Base-by-base conservation (phyloP, 495 filamentous ascomycete species). In the Aspergillus diversus region DNA sequence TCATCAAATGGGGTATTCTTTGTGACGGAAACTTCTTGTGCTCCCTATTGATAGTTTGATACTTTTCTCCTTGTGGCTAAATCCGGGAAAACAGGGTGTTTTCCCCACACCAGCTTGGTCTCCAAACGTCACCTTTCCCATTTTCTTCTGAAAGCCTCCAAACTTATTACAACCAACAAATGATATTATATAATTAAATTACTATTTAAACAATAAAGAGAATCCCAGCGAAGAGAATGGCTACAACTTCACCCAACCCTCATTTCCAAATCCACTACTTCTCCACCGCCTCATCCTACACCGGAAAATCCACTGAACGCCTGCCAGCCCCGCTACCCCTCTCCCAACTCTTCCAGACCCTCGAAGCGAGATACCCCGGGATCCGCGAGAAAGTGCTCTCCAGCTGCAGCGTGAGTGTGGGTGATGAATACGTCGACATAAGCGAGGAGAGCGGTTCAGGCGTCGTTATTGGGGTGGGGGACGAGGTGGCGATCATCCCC, bases 401-500 rank as follows among this genome's bases (percentile, higher is more conserved):
- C 8, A 92, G 88, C 67, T 93, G 89, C 69, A 84, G 95, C 13
- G 80, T 97, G 33, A 97, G 96, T 33, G 71, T 98, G 39, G 96
- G 97, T 63, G 77, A 96, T 42, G 85, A 92, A 33, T 99, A 98
- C 77, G 87, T 96, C 37, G 92, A 99, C 75, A 60, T 92, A 42
- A 67, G 73, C 33, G 72, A 71, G 7, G 71, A 73, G 0, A 70
- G 73, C 37, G 67, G 58, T 53, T 21, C 5, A 5, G 27, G n/a
- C 3, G 68, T 75, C 6, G 72, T 88, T 48, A 91, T 99, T 62
- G 69, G 88, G 59, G 85, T 81, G 21, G 93, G 92, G 16, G 91
- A 95, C 67, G 95, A 99, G 76, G 92, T 98, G 50, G 96, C 90
- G 11, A 89, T 99, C 50, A 97, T 99, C 63, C 95, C 95, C 34